phyloP scores from a whole-genome alignment of 257 asterid species.

The Capsicum pubescens region DNA sequence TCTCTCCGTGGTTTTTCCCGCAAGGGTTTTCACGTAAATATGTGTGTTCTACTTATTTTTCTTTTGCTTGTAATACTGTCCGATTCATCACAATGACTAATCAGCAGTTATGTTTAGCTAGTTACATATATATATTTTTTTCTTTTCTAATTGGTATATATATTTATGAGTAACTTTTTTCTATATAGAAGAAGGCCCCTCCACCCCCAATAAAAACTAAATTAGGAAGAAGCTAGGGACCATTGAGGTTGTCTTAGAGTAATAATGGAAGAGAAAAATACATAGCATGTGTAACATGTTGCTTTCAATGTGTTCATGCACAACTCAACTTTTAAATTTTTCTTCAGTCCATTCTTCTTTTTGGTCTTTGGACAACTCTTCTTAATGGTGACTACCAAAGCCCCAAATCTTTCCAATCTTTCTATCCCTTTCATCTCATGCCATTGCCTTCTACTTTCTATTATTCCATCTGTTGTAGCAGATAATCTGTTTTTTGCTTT shows the following conservation, averaged over 20 bases:
- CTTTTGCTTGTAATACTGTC: too few relatives aligned
- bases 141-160: neutral
- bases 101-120: neutral
- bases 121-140: neutral
- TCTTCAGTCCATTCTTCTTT: slow-evolving; percentile 27
- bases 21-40: too few relatives aligned
- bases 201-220: neutral
- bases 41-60: too few relatives aligned
- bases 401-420: slow-evolving; percentile 1
- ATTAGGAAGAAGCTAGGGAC: slow-evolving; percentile 31
- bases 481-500: too few relatives aligned
- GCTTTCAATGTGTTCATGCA: slow-evolving; percentile 46
- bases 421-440: neutral
- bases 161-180: neutral
- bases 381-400: slow-evolving; percentile 17
- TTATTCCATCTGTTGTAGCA: too few relatives aligned
- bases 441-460: neutral
- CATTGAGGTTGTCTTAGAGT: slow-evolving; percentile 25
- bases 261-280: slow-evolving; percentile 30
- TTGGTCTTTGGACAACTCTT: slow-evolving; percentile 24
- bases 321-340: slow-evolving; percentile 28
- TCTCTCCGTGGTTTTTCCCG: too few relatives aligned
- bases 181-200: neutral
- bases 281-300: slow-evolving; percentile 36
- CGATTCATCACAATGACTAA: neutral